Base-by-base conservation (phyloP, 179 eudicot species). In the Silene coronaria region DNA sequence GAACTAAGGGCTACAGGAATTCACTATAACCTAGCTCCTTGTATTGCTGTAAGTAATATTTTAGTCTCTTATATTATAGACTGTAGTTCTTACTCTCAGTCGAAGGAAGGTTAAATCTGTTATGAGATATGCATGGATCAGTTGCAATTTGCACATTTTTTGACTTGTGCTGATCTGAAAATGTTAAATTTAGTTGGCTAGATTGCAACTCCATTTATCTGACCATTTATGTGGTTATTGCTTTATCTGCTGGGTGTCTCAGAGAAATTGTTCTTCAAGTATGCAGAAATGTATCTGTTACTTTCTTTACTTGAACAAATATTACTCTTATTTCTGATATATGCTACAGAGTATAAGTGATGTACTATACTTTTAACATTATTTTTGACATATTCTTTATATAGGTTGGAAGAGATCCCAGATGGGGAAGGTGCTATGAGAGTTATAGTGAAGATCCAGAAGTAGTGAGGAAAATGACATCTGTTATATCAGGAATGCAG, bases 381-480 rank as follows among this genome's bases (percentile, higher is more conserved):
- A 23, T 27, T 21, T 8, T 5, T 46, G 36, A 4, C 32, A 23
- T 30, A 45, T 34, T 7, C 24, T 48, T 53, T 61, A 69, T 38
- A 57, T 78, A 89, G 93, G 89, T 91, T 28, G 79, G 83, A 53
- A 79, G 80, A 80, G 96, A 91, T 74, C 90, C 89, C 14, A 87
- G 96, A 82, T 91, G 96, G 96, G 96, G 96, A 46, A 86, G 96
- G 80, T 83, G 82, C 77, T 90, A 89, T 38, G 96, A 90, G 75
- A 82, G 90, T 83, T 90, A 81, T 70, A 84, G 92, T 75, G 96
- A 90, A 67, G 85, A 90, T 70, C 80, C 91, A 27, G 87, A 87
- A 72, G 68, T 83, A 53, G 91, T 90, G 63, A 86, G 88, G 81
- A 85, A 89, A 79, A 89, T 90, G 96, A 78, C 91, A 66, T 76